Conservation (phyloP, 1,284 basidiomycete species). For the Porogramme epimiltina region DNA sequence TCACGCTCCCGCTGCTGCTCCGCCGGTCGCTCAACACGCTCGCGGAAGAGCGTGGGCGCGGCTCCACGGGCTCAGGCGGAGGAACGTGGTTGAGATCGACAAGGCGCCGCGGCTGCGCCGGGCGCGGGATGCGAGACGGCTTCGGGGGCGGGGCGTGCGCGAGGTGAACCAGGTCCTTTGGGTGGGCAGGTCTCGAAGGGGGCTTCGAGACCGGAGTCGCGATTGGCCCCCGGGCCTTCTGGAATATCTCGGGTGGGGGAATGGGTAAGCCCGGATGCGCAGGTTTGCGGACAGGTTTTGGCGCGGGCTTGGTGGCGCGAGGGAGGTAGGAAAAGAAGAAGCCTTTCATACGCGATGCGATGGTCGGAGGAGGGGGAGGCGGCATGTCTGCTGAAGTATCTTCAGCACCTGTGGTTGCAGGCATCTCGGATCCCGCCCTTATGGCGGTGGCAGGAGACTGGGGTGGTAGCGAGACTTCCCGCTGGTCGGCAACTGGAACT, state of each 20-base stretch:
- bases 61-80: constrained; percentile 27
- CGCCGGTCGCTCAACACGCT: constrained; percentile 40
- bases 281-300: constrained; percentile 17
- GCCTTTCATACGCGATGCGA: constrained; percentile 42
- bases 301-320: constrained; percentile 39
- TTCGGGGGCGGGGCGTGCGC: constrained; percentile 48
- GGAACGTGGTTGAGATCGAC: constrained; percentile 58
- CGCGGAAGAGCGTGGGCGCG: constrained; percentile 23
- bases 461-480: constrained; percentile 4
- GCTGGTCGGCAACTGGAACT: constrained; percentile 9
- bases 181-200: constrained; percentile 44
- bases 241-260: constrained; percentile 51
- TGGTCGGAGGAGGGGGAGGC: constrained; percentile 16
- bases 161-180: constrained; percentile 65
- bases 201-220: constrained; percentile 57
- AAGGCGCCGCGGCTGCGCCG: constrained; percentile 42
- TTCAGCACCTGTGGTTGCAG: background rate
- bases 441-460: background rate
- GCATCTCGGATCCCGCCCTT: constrained; percentile 6
- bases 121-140: constrained; percentile 47
- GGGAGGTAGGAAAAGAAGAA: constrained; percentile 67
- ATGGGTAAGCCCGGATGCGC: constrained; percentile 45
- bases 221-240: constrained; percentile 54
- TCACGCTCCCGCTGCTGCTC: constrained; percentile 67
- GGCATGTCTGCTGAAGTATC: constrained; percentile 3